Percentiles rank a stretch among this genome's conserved stretches.
Conservation (phyloP, 140 eudicot species). For the Flaveria floridana region DNA sequence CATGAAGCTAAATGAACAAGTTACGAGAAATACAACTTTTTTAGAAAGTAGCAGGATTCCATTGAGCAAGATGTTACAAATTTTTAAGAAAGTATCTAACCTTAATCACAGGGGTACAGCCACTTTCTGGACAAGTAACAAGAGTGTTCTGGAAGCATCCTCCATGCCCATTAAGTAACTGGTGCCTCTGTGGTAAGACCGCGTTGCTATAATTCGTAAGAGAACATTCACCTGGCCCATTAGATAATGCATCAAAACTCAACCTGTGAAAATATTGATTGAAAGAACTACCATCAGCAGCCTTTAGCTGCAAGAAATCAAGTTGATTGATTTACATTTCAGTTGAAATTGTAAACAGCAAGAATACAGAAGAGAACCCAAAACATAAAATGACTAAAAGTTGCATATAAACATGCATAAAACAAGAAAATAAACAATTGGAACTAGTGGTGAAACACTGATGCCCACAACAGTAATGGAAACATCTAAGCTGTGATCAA, state of each 20-base stretch:
- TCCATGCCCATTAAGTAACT: constrained; percentile 46
- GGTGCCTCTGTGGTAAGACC: constrained; percentile 43
- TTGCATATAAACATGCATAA: background rate
- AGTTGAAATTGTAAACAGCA: background rate
- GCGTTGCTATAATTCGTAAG: constrained; percentile 40
- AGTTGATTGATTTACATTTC: constrained; percentile 14
- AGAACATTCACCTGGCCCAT: constrained; percentile 40
- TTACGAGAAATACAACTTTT: background rate
- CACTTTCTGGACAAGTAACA: constrained; percentile 34
- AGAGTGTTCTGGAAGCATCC: constrained; percentile 52
- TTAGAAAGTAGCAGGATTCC: background rate
- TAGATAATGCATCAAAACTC: constrained; percentile 36
- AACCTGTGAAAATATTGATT: constrained; percentile 40
- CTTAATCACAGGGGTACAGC: constrained; percentile 34
- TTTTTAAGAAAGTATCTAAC: constrained; percentile 33
- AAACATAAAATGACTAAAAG: background rate
- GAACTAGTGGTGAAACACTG: background rate
- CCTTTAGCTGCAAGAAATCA: constrained; percentile 42
- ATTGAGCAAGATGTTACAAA: background rate
- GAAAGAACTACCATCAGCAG: constrained; percentile 32
- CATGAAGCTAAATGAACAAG: constrained; percentile 9
- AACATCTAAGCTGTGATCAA: background rate
- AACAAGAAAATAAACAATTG: background rate
- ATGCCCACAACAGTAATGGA: background rate
- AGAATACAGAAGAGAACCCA: background rate